Base-by-base conservation (phyloP, 805 yeast species). In the Lachancea cidri region DNA sequence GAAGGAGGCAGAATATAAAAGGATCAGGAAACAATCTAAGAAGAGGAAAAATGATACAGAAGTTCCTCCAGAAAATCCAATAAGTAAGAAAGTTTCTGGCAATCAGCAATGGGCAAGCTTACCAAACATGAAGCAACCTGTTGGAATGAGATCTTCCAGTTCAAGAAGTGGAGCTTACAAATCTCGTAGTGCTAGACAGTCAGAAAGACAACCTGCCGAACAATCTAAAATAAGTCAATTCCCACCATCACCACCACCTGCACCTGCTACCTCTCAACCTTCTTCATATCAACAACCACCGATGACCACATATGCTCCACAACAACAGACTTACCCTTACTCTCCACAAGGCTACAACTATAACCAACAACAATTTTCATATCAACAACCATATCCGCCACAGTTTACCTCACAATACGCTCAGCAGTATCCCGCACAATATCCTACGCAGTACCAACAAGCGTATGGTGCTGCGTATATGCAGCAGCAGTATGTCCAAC, bases 1-100 rank as follows among this genome's bases (percentile, higher is more conserved):
- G 57, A 77, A 76, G 46, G 98, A 93, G 60, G 74, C 79, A 51
- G 81, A 76, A 27, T 76, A 76, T 34, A 89, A 83, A 57, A 76
- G 73, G 39, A 62, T 71, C 17, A 80, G 74, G 59, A 86, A 83
- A 63, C 75, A 74, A 44, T 76, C 76, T 62, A 77, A 75, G 52
- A 72, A 70, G 45, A 71, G 67, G 46, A 70, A 65, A 42, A 65
- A 49, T 44, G 59, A 54, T 35, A 57, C 42, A 46, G 47, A 41
- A 45, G 42, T 38, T 39, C 19, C 19, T 7, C 27, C 7, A 22
- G 27, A 22, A 7, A 22, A 22, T 11, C 27, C 7, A 15, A 17
- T 17, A 32, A 29, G 15, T 16, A 29, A 29, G 41, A 40, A 33
- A 38, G 45, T 13, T 38, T 36, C 33, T 9, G 32, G 24, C 30